Percentiles rank a stretch among this genome's conserved stretches.
phyloP scores from a whole-genome alignment of 2,329 filamentous ascomycete species.

The Neoascochyta sp. region DNA sequence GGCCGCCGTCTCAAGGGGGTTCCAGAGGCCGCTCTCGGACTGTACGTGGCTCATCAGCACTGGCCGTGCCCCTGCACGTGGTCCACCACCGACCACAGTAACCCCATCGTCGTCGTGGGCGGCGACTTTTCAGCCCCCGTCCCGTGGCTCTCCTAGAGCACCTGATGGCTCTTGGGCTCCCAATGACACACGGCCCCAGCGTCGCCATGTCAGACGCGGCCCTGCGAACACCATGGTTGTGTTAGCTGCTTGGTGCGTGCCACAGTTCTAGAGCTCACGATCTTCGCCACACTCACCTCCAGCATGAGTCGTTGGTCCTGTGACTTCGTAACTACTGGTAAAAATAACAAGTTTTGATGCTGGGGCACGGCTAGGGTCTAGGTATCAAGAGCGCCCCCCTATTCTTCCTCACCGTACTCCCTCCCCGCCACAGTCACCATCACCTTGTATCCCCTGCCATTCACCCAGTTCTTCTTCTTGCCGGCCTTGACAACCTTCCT shows the following conservation, averaged over 20 bases:
- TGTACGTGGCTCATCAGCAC: conserved; percentile 26
- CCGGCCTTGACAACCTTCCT: conserved; percentile 35
- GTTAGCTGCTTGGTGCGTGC: not conserved
- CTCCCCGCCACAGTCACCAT: conserved; percentile 26
- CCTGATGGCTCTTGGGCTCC: too few relatives aligned
- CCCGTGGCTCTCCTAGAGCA: too few relatives aligned
- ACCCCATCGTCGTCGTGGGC: conserved; percentile 1
- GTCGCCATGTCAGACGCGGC: too few relatives aligned
- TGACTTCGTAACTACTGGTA: too few relatives aligned
- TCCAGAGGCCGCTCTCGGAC: conserved; percentile 11
- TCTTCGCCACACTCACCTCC: conserved; percentile 22
- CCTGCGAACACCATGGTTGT: too few relatives aligned
- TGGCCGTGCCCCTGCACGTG: conserved; percentile 29
- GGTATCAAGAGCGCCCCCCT: too few relatives aligned
- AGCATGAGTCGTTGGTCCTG: conserved; percentile 1
- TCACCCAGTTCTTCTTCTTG: conserved; percentile 41
- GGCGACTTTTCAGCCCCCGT: conserved; percentile 10
- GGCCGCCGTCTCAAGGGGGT: conserved; percentile 13
- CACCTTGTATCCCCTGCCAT: conserved; percentile 28
- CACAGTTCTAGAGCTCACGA: conserved; percentile 11
- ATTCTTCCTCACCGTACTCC: conserved; percentile 16
- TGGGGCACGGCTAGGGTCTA: too few relatives aligned
- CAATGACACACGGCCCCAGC: too few relatives aligned
- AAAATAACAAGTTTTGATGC: too few relatives aligned
- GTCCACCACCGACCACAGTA: conserved; percentile 1